phyloP scores from a whole-genome alignment of 2,329 filamentous ascomycete species.

The Penicillium palitans region DNA sequence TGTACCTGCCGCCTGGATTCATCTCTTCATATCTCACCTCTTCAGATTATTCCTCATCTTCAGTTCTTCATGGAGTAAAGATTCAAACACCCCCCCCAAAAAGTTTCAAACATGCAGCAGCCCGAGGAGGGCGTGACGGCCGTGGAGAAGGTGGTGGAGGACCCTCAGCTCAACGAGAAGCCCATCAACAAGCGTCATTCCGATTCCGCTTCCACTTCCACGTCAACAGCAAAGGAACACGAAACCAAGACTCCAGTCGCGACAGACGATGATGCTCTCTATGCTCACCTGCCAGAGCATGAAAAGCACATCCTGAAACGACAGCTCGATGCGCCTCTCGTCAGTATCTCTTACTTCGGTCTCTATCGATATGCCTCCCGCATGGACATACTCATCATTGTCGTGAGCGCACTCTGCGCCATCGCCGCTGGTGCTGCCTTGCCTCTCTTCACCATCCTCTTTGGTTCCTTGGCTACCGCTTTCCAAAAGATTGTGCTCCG shows the following conservation, averaged over 20 bases:
- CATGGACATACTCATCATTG: constrained; percentile 64
- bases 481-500: constrained; percentile 66
- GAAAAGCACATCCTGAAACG: constrained; percentile 67
- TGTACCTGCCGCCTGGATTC: neutral
- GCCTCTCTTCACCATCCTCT: constrained; percentile 76
- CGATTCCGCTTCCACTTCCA: constrained; percentile 30
- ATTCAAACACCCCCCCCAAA: neutral
- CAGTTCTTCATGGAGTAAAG: constrained; percentile 5
- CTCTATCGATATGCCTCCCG: constrained; percentile 70
- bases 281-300: constrained; percentile 62
- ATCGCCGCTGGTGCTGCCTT: constrained; percentile 73
- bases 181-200: constrained; percentile 10
- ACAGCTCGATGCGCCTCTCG: constrained; percentile 66
- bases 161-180: constrained; percentile 17
- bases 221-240: constrained; percentile 21
- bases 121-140: constrained; percentile 20
- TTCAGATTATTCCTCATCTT: neutral
- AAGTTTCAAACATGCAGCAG: constrained; percentile 19
- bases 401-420: constrained; percentile 61
- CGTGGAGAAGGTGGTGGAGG: constrained; percentile 18
- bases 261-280: constrained; percentile 53
- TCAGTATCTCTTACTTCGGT: constrained; percentile 63
- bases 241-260: constrained; percentile 38
- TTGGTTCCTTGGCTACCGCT: constrained; percentile 70
- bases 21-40: neutral